These are phyloP conservation scores for Eragrostis nindensis DNA, from an alignment of 176 grass and related monocot genomes.

Conservation along the genomic window DNA sequence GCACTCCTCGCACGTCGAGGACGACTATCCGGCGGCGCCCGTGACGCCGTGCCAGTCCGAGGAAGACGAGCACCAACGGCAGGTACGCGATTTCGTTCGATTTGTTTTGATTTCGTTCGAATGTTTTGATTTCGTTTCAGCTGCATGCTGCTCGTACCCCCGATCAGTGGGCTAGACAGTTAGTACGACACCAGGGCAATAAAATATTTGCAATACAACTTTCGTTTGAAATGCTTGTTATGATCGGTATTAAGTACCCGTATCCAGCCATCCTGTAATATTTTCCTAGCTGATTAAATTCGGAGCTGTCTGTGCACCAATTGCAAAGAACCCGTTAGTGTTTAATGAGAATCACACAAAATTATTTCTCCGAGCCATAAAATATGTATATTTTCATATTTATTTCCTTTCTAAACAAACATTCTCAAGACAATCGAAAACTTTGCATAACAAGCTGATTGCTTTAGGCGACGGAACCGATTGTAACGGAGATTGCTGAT, in stretches of 20 bases:
- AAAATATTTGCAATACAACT: not conserved
- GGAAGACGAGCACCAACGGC: conserved; percentile 53
- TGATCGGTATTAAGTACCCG: not conserved
- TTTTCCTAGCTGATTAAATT: not conserved
- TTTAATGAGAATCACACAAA: too few relatives aligned
- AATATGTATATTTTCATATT: too few relatives aligned
- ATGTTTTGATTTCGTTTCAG: too few relatives aligned
- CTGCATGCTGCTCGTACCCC: not conserved
- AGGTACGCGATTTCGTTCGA: conserved; percentile 26
- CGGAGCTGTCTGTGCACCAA: not conserved
- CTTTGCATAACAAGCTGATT: too few relatives aligned
- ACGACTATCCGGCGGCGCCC: conserved; percentile 31
- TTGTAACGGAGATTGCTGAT: not conserved
- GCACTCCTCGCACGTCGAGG: not conserved
- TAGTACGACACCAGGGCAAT: not conserved
- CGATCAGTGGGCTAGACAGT: not conserved
- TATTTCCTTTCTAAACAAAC: too few relatives aligned
- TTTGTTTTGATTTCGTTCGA: not conserved
- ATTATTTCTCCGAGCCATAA: too few relatives aligned
- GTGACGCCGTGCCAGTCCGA: conserved; percentile 59
- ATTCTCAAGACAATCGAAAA: not conserved
- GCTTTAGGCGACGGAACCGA: too few relatives aligned
- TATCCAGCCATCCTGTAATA: conserved; percentile 2
- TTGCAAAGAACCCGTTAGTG: too few relatives aligned
- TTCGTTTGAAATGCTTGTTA: not conserved